Conservation (phyloP, 129 eudicot species). For the Rutidosis leptorrhynchoides region DNA sequence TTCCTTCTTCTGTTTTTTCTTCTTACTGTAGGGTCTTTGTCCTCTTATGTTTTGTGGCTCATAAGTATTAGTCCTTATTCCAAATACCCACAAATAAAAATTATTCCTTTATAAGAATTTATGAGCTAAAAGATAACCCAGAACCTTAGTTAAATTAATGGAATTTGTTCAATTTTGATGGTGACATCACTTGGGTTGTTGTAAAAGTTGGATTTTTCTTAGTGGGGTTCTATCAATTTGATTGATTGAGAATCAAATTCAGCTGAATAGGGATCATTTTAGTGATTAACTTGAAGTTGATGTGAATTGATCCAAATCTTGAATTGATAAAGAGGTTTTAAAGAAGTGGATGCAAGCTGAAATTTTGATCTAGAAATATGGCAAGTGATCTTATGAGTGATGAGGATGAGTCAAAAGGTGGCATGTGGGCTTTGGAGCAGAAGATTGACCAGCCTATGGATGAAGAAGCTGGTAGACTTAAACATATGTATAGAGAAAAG, state of each 20-base stretch:
- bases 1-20: conserved; percentile 14
- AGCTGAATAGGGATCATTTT: conserved; percentile 20
- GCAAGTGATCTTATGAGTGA: conserved; percentile 50
- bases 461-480: conserved; percentile 88
- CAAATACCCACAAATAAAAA: conserved; percentile 7
- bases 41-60: conserved; percentile 30
- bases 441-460: conserved; percentile 98
- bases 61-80: conserved; percentile 1
- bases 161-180: conserved; percentile 12
- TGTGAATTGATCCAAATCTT: background rate
- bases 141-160: background rate
- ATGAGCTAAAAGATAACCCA: conserved; percentile 10
- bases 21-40: conserved; percentile 26
- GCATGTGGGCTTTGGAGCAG: conserved; percentile 95
- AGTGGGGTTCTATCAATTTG: conserved; percentile 27
- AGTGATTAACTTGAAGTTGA: background rate
- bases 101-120: conserved; percentile 2
- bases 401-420: conserved; percentile 55
- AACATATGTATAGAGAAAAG: conserved; percentile 81
- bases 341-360: conserved; percentile 2
- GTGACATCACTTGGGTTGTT: conserved; percentile 32
- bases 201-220: conserved; percentile 17
- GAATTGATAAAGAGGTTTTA: conserved; percentile 24
- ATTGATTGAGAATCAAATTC: conserved; percentile 21
- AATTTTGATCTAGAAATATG: conserved; percentile 16